Base-by-base conservation (phyloP, 177 flowering plant species). In the Vitis hybrid region DNA sequence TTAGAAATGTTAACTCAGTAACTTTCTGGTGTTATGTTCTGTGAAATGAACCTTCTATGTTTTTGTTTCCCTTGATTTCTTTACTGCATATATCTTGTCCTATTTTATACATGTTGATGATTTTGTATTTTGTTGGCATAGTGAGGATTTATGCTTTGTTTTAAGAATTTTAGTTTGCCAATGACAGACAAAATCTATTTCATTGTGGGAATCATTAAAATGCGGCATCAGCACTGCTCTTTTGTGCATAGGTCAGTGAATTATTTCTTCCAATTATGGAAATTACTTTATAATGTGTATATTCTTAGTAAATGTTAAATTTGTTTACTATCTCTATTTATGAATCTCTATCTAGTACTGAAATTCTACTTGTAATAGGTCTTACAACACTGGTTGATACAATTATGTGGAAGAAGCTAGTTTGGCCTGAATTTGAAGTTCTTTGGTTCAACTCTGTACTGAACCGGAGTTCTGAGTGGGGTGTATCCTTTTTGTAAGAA, bases 391-490 rank as follows among this genome's bases (percentile, higher is more conserved):
- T 88, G 63, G 80, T 93, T 74, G 99, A 96, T 82, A 81, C 97
- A 74, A 54, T 96, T 40, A 80, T 92, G 87, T 93, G 99, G 99
- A 87, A 76, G 84, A 85, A 65, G 76, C 50, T 84, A n/a, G 14
- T 91, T 55, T 96, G 99, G 99, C 97, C 99, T 63, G 98, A 96
- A 74, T 83, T 96, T 70, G 90, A 91, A 83, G 98, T 96, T 70
- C 84, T 96, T 63, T 96, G 98, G 99, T 96, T 96, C 78, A 96
- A 96, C 78, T 96, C 98, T 57, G 85, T 96, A 62, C 75, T 88
- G 74, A 96, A 96, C 75, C 85, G 88, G 62, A 96, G 98, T 82
- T 93, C 99, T 60, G 97, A 93, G 60, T 96, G 99, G 98, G 99
- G 99, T 74, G 99, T 95, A 95, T 95, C 98, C 97, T 95, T 84